A percentile compares a stretch with the other conserved stretches of the same genome.
Conservation (phyloP, 148 eudicot species). For the Camellia granthamiana region DNA sequence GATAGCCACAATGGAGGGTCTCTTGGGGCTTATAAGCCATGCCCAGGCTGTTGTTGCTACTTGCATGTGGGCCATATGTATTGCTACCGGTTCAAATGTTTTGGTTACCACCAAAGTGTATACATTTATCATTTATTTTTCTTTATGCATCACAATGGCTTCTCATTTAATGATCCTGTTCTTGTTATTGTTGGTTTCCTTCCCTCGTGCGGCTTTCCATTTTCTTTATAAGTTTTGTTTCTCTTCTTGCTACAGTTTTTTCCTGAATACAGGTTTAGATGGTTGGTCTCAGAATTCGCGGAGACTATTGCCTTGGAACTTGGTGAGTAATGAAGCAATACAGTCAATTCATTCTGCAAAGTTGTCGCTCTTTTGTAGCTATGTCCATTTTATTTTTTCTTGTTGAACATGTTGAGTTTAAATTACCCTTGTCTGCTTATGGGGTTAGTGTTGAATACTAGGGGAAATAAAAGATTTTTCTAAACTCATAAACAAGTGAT, state of each 20-base stretch:
- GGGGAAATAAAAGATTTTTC: neutral
- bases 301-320: slow-evolving; percentile 73
- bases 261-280: slow-evolving; percentile 88
- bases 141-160: neutral
- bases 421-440: neutral
- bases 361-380: slow-evolving; percentile 8
- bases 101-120: neutral
- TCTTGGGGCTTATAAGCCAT: neutral
- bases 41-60: neutral
- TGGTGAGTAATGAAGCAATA: slow-evolving; percentile 49
- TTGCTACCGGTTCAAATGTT: neutral
- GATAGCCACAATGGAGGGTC: neutral
- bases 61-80: neutral
- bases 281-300: slow-evolving; percentile 76
- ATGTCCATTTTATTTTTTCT: neutral
- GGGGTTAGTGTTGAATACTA: neutral
- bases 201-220: neutral
- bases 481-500: no score
- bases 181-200: slow-evolving; percentile 9
- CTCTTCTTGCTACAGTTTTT: slow-evolving; percentile 57
- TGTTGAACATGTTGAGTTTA: neutral
- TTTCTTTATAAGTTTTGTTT: slow-evolving; percentile 12
- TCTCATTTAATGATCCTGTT: neutral
- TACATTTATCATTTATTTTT: neutral
- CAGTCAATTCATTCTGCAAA: neutral